These are phyloP conservation scores for Phlebiopsis gigantea DNA, from an alignment of 768 basidiomycete genomes.

Conservation along the genomic window DNA sequence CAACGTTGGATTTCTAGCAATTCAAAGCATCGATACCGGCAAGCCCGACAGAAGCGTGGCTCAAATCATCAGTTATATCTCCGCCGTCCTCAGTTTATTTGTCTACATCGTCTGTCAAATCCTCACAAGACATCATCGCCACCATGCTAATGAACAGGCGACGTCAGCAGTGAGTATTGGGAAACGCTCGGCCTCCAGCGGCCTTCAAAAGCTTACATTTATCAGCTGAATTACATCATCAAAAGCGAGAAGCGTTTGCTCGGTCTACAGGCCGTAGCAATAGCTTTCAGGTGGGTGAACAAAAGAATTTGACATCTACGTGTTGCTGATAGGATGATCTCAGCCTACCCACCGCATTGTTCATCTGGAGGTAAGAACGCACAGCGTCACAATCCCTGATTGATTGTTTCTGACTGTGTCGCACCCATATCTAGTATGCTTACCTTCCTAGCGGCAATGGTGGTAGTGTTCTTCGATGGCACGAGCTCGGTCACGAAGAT, in stretches of 20 bases:
- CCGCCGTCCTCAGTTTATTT: constrained; percentile 34
- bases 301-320: background rate
- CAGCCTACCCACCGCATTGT: constrained; percentile 22
- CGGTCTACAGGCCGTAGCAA: constrained; percentile 9
- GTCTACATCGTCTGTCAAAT: constrained; percentile 39
- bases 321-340: constrained; percentile 20
- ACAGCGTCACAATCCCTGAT: background rate
- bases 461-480: constrained; percentile 7
- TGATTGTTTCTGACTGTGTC: background rate
- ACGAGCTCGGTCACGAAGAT: constrained; percentile 1
- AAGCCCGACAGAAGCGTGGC: constrained; percentile 18
- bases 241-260: background rate
- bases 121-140: constrained; percentile 38
- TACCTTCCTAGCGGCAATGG: constrained; percentile 10
- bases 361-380: constrained; percentile 21
- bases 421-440: constrained; percentile 3
- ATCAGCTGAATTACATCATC: background rate
- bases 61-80: constrained; percentile 37
- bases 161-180: constrained; percentile 32
- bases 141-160: constrained; percentile 26
- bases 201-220: background rate
- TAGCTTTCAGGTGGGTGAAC: constrained; percentile 25
- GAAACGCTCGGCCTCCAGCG: too few relatives aligned
- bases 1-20: constrained; percentile 56
- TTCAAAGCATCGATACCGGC: constrained; percentile 36